Evolutionary conservation across 768 basidiomycete species (phyloP), one percentile per base, ranked within the genome.

Genomic region (Chalciporus sphaerocephalus): DNA sequence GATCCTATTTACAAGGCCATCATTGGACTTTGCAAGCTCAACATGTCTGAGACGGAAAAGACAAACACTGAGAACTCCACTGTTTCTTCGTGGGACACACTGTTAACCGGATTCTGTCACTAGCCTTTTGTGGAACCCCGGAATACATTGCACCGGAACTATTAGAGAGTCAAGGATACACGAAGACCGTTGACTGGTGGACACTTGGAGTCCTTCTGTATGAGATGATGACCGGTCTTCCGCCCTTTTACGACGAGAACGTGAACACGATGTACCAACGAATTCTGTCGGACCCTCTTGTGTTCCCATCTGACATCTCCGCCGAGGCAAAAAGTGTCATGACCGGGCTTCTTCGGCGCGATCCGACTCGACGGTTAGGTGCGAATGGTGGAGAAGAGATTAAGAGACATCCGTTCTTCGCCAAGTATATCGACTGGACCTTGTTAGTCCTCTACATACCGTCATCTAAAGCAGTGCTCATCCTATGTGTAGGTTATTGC

Each of bases 171-270:
- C 88, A 92, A 59, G 95, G 96, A 1, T 97, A 99, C 69, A 95
- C 92, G 4, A 94, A 94, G 61, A 96, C 95, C 0, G 96, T 99
- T 13, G 95, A 99, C 60, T 99, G 95, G 95, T 94, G 91, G 95
- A 98, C 95, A 1, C 74, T 97, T 4, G 96, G 95, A 27, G 94
- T 98, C 16, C 76, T 99, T 42, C 75, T 98, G 35, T 98, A 92
- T 60, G 95, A 99, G 70, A 95, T 97, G 88, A 90, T 91, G 88
- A 91, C 95, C 5, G 95, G 95, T 27, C 79, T 99, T 13, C 96
- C 95, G 10, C 95, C 95, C 3, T 98, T 96, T 78, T 99, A 97
- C 65, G 94, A 97, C 58, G 95, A 99, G 66, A 96, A 98, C 65
- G 94, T 95, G 34, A 94, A 95, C 71, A 87, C 88, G 34, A 96